These are phyloP conservation scores for Diplodia scrobiculata DNA, from an alignment of 2,329 filamentous ascomycete species.

Conservation along the genomic window DNA sequence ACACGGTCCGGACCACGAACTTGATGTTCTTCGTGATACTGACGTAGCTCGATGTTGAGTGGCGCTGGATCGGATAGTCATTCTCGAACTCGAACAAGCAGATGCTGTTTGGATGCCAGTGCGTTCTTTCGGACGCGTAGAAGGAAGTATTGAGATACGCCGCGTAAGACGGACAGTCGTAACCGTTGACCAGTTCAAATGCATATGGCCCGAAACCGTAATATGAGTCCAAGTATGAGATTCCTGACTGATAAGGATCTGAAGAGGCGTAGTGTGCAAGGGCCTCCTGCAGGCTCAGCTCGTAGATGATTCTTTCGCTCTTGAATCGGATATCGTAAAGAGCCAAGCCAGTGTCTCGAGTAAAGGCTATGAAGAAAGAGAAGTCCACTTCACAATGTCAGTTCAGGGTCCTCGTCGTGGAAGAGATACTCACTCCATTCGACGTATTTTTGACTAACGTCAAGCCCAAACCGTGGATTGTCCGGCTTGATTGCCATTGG, in stretches of 20 bases:
- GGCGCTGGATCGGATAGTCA: constrained; percentile 41
- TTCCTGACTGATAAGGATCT: constrained; percentile 53
- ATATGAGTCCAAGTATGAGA: constrained; percentile 52
- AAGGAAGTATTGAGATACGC: constrained; percentile 55
- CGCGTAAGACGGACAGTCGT: constrained; percentile 56
- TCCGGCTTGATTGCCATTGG: constrained; percentile 53
- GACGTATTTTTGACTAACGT: constrained; percentile 50
- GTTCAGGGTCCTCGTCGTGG: not conserved
- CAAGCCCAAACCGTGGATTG: constrained; percentile 49
- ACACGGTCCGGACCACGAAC: constrained; percentile 52
- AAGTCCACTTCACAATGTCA: constrained; percentile 46
- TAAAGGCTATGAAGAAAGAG: constrained; percentile 56
- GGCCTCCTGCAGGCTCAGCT: constrained; percentile 59
- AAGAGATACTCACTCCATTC: constrained; percentile 47
- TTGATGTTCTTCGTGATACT: constrained; percentile 41
- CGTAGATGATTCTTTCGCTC: constrained; percentile 59
- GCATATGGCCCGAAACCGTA: constrained; percentile 54
- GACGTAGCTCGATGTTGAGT: constrained; percentile 37
- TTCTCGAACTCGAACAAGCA: constrained; percentile 46
- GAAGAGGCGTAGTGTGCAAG: constrained; percentile 57
- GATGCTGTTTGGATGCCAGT: constrained; percentile 54
- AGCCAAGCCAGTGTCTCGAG: constrained; percentile 52
- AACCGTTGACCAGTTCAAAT: constrained; percentile 52
- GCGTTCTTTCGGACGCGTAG: constrained; percentile 49
- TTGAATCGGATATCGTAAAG: constrained; percentile 59